Conservation (phyloP, 169 alveolate genomes). For the Cryptosporidium meleagridis region DNA sequence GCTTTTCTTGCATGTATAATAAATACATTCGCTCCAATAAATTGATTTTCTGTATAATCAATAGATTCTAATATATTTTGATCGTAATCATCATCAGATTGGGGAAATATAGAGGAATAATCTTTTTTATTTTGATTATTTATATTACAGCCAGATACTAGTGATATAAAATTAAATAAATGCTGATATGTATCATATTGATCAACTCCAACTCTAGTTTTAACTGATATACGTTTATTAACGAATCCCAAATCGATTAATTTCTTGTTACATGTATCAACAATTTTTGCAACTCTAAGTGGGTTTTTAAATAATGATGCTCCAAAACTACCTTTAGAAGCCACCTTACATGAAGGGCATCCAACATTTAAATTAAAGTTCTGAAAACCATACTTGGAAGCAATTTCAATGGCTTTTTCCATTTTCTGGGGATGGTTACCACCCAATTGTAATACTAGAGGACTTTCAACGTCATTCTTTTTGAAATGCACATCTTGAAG, state of each 20-base stretch:
- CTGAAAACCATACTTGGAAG: slow-evolving; percentile 90
- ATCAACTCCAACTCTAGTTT: slow-evolving; percentile 96
- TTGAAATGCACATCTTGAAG: slow-evolving; percentile 78
- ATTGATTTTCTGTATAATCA: slow-evolving; percentile 33
- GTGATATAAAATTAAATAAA: slow-evolving; percentile 82
- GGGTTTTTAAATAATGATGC: slow-evolving; percentile 95
- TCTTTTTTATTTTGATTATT: slow-evolving; percentile 66
- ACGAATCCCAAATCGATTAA: slow-evolving; percentile 69
- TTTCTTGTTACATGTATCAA: slow-evolving; percentile 36
- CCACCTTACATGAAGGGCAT: slow-evolving; percentile 93
- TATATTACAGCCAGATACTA: slow-evolving; percentile 80
- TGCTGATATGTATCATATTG: slow-evolving; percentile 87
- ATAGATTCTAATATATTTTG: background rate
- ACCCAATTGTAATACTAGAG: slow-evolving; percentile 93
- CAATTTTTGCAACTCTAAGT: slow-evolving; percentile 63
- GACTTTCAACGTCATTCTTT: slow-evolving; percentile 81
- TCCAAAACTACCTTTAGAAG: slow-evolving; percentile 94
- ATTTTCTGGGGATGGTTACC: slow-evolving; percentile 91
- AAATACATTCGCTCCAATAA: slow-evolving; percentile 90
- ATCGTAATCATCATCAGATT: background rate
- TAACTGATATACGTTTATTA: slow-evolving; percentile 91
- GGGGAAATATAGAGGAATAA: slow-evolving; percentile 23
- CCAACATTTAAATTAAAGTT: slow-evolving; percentile 95
- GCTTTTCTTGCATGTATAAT: slow-evolving; percentile 96
- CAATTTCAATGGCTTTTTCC: slow-evolving; percentile 89